These are phyloP conservation scores for Elsinoe arachidis DNA, from an alignment of 2,329 filamentous ascomycete species.

Conservation along the genomic window DNA sequence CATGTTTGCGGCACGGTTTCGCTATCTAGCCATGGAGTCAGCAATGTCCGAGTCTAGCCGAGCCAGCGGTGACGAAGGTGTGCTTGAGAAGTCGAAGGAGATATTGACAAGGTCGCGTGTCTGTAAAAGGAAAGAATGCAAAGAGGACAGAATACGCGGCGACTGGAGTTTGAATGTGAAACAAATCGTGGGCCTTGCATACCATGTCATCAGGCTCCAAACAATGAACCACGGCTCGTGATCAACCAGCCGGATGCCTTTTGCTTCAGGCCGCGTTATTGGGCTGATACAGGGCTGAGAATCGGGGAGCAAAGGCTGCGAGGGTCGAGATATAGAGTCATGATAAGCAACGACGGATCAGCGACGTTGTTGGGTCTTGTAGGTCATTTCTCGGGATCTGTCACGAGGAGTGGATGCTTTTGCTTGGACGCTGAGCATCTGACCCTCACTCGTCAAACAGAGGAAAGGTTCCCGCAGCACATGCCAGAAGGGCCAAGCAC, in stretches of 20 bases:
- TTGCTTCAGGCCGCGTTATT: not conserved
- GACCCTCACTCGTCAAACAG: not conserved
- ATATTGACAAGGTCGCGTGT: not conserved
- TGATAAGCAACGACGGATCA: slow-evolving; percentile 8
- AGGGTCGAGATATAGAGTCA: not conserved
- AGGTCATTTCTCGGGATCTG: slow-evolving; percentile 5
- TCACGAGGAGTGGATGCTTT: not conserved
- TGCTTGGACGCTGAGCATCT: slow-evolving; percentile 5
- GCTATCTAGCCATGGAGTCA: slow-evolving; percentile 8
- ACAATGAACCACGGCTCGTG: not conserved
- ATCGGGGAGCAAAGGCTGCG: not conserved
- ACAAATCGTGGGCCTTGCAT: slow-evolving; percentile 1
- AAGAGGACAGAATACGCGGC: not conserved
- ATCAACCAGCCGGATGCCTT: not conserved
- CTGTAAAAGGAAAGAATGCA: not conserved
- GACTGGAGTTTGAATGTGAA: not conserved
- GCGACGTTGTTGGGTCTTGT: slow-evolving; percentile 1
- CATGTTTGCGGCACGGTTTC: slow-evolving; percentile 19
- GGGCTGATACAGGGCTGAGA: not conserved
- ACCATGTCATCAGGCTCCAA: not conserved
- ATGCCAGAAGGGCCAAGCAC: not conserved
- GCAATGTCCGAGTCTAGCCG: slow-evolving; percentile 2
- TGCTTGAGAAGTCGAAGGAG: not conserved
- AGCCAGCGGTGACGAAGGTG: not conserved
- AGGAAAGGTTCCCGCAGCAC: not conserved